A percentile compares a stretch with the other conserved stretches of the same genome.
Conservation (phyloP, 2,329 filamentous ascomycete genomes). For the Orbilia blumenaviensis region DNA sequence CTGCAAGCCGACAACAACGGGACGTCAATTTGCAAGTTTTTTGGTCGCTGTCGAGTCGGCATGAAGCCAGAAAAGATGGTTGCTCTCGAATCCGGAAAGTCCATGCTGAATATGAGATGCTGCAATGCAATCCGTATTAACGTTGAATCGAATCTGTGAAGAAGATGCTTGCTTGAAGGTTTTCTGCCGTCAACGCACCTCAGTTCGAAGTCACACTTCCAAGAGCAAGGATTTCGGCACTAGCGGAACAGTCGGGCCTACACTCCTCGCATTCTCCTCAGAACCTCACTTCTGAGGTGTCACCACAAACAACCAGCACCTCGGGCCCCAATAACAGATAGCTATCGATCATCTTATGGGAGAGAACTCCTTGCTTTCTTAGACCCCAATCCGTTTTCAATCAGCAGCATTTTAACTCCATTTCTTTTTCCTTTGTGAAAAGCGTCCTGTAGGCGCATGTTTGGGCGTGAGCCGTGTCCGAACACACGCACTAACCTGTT, state of each 20-base stretch:
- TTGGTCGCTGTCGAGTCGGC: conserved; percentile 31
- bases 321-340: conserved; percentile 11
- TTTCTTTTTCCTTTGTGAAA: conserved; percentile 34
- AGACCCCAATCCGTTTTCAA: conserved; percentile 8
- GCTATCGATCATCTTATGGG: conserved; percentile 42
- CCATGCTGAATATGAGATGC: conserved; percentile 39
- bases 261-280: conserved; percentile 26
- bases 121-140: conserved; percentile 38
- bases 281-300: conserved; percentile 18
- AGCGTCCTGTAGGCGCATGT: conserved; percentile 29
- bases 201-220: conserved; percentile 2
- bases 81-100: conserved; percentile 29
- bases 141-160: conserved; percentile 14
- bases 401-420: conserved; percentile 13
- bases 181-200: conserved; percentile 24
- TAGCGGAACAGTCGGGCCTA: conserved; percentile 52
- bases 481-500: conserved; percentile 36
- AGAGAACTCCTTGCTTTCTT: conserved; percentile 14
- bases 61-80: neutral
- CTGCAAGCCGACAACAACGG: conserved; percentile 7
- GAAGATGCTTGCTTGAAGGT: conserved; percentile 7
- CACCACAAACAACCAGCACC: conserved; percentile 27
- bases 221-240: conserved; percentile 21
- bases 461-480: conserved; percentile 46
- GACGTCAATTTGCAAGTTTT: too few relatives aligned